Evolutionary conservation across 768 basidiomycete species (phyloP).

Genomic region (Sporobolomyces pararoseus): DNA sequence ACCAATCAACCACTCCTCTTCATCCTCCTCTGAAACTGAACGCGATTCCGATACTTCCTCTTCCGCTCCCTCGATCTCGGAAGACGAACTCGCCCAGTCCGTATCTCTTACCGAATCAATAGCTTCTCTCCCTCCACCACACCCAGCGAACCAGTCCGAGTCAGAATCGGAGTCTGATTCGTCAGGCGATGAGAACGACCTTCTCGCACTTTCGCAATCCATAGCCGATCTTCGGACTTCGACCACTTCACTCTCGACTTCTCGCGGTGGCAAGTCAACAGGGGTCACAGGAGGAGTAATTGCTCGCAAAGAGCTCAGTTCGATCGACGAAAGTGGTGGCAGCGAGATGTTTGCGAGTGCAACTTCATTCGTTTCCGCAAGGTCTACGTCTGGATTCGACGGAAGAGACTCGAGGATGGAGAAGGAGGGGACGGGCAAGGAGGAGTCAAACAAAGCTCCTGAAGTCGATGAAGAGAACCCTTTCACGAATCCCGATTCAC

Average conservation of each 20-base stretch:
- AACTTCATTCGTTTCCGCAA: conserved; percentile 4
- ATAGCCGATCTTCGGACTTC: conserved; percentile 36
- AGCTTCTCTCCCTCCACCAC: not conserved
- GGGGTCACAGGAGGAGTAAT: not conserved
- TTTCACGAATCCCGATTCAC: conserved; percentile 21
- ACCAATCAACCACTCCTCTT: not conserved
- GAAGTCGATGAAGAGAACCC: conserved; percentile 4
- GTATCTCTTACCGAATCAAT: not conserved
- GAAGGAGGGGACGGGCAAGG: not conserved
- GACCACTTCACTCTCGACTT: not conserved
- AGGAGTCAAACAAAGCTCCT: not conserved
- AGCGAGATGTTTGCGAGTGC: conserved; percentile 15
- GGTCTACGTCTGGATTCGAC: not conserved
- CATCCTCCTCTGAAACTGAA: not conserved
- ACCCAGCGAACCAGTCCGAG: not conserved
- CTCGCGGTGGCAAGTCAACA: not conserved
- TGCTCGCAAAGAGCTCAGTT: not conserved
- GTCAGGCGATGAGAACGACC: conserved; percentile 22
- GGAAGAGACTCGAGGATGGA: not conserved
- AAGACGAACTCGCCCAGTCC: conserved; percentile 5
- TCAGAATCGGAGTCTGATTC: conserved; percentile 7
- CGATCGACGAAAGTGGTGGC: not conserved
- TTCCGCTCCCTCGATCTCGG: not conserved
- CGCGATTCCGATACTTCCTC: not conserved
- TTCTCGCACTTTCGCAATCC: conserved; percentile 31